Evolutionary conservation across 2,329 filamentous ascomycete genomes (phyloP).

Genomic region (Pseudocercospora fijiensis): DNA sequence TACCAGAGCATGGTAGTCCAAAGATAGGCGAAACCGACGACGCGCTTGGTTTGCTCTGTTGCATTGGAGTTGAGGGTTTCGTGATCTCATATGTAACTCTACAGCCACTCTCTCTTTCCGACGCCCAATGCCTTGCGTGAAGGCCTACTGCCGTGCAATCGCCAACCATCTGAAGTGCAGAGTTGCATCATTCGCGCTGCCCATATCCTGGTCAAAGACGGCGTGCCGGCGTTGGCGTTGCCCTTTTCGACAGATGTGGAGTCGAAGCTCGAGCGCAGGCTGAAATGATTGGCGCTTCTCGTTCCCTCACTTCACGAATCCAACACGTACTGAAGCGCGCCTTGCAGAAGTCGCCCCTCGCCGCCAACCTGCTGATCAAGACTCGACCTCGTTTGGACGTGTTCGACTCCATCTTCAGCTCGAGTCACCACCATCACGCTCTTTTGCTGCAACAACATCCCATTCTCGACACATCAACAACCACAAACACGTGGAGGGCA

Average conservation of each 20-base stretch:
- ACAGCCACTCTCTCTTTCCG: neutral
- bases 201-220: conserved; percentile 46
- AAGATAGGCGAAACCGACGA: conserved; percentile 8
- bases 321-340: conserved; percentile 20
- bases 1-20: neutral
- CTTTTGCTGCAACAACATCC: neutral
- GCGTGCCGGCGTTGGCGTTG: conserved; percentile 35
- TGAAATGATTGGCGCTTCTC: neutral
- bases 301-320: conserved; percentile 21
- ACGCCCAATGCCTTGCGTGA: conserved; percentile 3
- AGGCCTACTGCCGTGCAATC: neutral
- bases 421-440: neutral
- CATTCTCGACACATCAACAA: neutral
- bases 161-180: neutral
- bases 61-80: neutral
- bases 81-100: neutral
- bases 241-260: conserved; percentile 4
- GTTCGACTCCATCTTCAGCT: neutral
- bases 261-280: neutral
- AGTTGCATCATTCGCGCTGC: conserved; percentile 26
- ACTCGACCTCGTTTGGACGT: neutral
- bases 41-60: neutral
- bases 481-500: neutral
- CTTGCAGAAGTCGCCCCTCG: conserved; percentile 11
- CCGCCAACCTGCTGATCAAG: conserved; percentile 1